phyloP scores from a whole-genome alignment of 2,329 filamentous ascomycete genomes.

The Nigrospora sphaerica region DNA sequence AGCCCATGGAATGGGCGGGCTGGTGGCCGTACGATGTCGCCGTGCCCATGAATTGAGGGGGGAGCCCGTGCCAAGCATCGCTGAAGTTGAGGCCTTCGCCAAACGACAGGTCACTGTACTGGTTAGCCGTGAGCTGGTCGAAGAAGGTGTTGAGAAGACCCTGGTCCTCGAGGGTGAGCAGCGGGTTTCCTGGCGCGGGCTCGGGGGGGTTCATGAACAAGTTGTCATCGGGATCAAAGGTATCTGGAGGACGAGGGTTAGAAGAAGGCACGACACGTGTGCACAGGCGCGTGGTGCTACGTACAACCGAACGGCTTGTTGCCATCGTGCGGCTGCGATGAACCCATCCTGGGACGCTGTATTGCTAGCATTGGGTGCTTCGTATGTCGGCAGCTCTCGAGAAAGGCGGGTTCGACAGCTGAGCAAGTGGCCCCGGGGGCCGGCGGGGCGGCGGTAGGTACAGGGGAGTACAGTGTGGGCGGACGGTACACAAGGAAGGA shows the following conservation, averaged over 20 bases:
- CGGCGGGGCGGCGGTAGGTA: too few species aligned
- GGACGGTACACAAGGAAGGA: too few species aligned
- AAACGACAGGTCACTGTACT: slow-evolving; percentile 41
- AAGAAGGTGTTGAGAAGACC: slow-evolving; percentile 52
- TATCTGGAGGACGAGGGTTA: neutral
- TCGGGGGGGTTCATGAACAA: slow-evolving; percentile 48
- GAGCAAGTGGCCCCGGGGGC: too few species aligned
- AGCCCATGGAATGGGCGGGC: slow-evolving; percentile 20
- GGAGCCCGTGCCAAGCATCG: slow-evolving; percentile 50
- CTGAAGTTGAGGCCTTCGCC: slow-evolving; percentile 43
- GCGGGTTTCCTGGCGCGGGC: slow-evolving; percentile 55
- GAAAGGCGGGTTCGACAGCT: too few species aligned
- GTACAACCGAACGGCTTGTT: slow-evolving; percentile 62
- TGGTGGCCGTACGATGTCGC: slow-evolving; percentile 56
- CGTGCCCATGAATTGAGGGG: slow-evolving; percentile 59
- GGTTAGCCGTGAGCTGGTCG: slow-evolving; percentile 43
- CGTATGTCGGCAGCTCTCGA: slow-evolving; percentile 2
- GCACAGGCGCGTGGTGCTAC: slow-evolving; percentile 15
- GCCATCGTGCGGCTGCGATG: slow-evolving; percentile 47
- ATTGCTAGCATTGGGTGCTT: slow-evolving; percentile 49
- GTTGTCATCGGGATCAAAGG: slow-evolving; percentile 7
- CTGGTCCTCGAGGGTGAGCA: slow-evolving; percentile 55
- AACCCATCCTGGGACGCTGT: slow-evolving; percentile 52
- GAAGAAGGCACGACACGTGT: slow-evolving; percentile 14
- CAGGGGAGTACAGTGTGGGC: too few species aligned